Base-by-base conservation (phyloP, 192 early-diverging fungal genomes). In the Coemansia sp. region DNA sequence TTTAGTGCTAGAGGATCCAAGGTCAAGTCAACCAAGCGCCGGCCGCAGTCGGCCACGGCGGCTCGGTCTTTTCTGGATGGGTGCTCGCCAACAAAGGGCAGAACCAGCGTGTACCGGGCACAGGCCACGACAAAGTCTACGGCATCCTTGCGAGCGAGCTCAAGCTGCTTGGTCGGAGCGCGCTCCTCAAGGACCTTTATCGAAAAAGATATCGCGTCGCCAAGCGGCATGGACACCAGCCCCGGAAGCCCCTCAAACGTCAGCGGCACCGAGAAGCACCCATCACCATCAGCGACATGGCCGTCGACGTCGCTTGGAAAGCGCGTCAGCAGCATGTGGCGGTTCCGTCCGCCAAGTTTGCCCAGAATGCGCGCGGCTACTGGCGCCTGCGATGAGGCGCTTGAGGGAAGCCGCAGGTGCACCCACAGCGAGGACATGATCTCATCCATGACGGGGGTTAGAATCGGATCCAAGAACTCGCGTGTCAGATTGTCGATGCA, bases 401-500 rank as follows among this genome's bases (percentile, higher is more conserved):
- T 96, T 3, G 96, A 95, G 0, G 87, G 73, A 17, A 94, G 96
- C 45, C 89, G 87, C 24, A 99, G 84, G 67, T 98, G 98, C 59
- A 86, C 90, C 92, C 94, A 97, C 17, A 99, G 81, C 1, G 94
- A 93, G 31, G 87, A 83, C 98, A 99, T 98, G 1, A 99, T 82
- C 24, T 98, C 97, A 36, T 91, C 90, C 61, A 96, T 92, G 14
- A 98, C 93, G 1, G 97, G 97, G 15, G 87, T 86, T 84, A 99
- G 88, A 59, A 99, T 97, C 1, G 96, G 97, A 62, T 99, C 97
- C 36, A 99, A 66, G 65, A 98, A 99, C 54, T 97, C 96, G 38
- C 94, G 95, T 1, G 94, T 98, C 38, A 99, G 79, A 69, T 99
- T 99, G 71, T 99, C 98, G 37, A 99, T 94, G 76, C 96, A 98